Evolutionary conservation across 1,284 basidiomycete genomes (phyloP).

Genomic region (Porogramme epimiltina): DNA sequence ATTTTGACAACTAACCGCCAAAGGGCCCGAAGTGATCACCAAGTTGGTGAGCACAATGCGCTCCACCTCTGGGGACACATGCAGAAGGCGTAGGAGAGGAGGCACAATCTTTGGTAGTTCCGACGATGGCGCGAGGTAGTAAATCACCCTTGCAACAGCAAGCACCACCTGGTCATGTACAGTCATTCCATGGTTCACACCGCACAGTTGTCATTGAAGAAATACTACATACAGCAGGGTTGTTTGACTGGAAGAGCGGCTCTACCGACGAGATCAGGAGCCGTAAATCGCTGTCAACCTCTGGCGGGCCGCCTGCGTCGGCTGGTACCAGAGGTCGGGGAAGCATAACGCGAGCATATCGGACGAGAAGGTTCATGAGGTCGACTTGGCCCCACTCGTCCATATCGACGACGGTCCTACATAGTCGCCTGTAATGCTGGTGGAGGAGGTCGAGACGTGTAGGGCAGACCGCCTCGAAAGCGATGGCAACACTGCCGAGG

Average conservation of each 20-base stretch:
- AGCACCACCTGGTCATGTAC: slow-evolving; percentile 63
- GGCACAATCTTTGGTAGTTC: slow-evolving; percentile 56
- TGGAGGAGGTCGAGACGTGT: slow-evolving; percentile 87
- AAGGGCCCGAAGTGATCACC: slow-evolving; percentile 57
- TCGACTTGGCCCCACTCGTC: slow-evolving; percentile 97
- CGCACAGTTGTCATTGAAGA: background rate
- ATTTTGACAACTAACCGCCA: slow-evolving; percentile 59
- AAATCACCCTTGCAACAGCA: slow-evolving; percentile 71
- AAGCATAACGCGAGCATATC: slow-evolving; percentile 87
- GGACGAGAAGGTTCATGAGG: slow-evolving; percentile 75
- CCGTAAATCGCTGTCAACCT: slow-evolving; percentile 76
- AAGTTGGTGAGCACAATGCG: slow-evolving; percentile 76
- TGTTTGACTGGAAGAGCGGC: slow-evolving; percentile 81
- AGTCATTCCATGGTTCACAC: background rate
- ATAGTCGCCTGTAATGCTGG: slow-evolving; percentile 85
- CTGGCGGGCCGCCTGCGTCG: slow-evolving; percentile 34
- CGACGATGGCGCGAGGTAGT: slow-evolving; percentile 68
- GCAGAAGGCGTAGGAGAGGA: slow-evolving; percentile 72
- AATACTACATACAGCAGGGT: slow-evolving; percentile 69
- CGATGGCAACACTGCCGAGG: slow-evolving; percentile 83
- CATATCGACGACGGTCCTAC: slow-evolving; percentile 82
- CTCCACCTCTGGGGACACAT: slow-evolving; percentile 66
- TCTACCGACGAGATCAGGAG: slow-evolving; percentile 75
- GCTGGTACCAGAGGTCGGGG: slow-evolving; percentile 57
- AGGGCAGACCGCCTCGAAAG: slow-evolving; percentile 85